Evolutionary conservation across 2,329 filamentous ascomycete species (phyloP), one percentile per base, ranked within the genome.

Genomic region (Alternaria conjuncta): DNA sequence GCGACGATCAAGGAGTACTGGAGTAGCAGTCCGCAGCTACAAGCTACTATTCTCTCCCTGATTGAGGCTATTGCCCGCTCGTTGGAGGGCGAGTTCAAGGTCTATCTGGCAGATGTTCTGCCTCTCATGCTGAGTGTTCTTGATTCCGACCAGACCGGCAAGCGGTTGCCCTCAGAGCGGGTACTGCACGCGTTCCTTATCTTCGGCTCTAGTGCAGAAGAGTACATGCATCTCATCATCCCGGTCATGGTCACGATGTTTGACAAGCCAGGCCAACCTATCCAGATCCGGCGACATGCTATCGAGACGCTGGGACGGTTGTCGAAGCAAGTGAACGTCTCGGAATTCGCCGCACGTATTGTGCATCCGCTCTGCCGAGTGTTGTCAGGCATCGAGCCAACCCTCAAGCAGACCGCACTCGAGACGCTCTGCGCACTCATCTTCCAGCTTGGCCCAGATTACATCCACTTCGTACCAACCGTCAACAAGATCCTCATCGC

Each of bases 181-280:
- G 94, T 99, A 5, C 85, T 99, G 23, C 96, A 98, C 77, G 94
- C 95, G 0, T 97, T 99, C 79, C 83, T 99, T 26, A 92, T 99
- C 1, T 99, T 99, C 77, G 96, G 96, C 1, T 91, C 94, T 0
- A 98, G 94, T 75, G 92, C 92, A 11, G 96, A 99, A 78, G 96
- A 99, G 78, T 99, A 99, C 79, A 99, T 99, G 96, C 96, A 99
- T 78, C 86, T 99, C 56, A 98, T 99, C 70, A 93, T 99, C 55
- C 96, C 96, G 0, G 93, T 97, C 36, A 94, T 99, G 74, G 94
- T 99, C 9, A 90, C 92, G 47, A 92, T 97, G 53, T 98, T 99
- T 75, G 95, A 99, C 78, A 96, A 93, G 75, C 88, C 91, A 30
- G 90, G 91, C 11, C 92, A 96, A 67, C 93, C 94, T 8, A 84